phyloP scores from a whole-genome alignment of 768 basidiomycete species.

The Daedaleopsis nitida region DNA sequence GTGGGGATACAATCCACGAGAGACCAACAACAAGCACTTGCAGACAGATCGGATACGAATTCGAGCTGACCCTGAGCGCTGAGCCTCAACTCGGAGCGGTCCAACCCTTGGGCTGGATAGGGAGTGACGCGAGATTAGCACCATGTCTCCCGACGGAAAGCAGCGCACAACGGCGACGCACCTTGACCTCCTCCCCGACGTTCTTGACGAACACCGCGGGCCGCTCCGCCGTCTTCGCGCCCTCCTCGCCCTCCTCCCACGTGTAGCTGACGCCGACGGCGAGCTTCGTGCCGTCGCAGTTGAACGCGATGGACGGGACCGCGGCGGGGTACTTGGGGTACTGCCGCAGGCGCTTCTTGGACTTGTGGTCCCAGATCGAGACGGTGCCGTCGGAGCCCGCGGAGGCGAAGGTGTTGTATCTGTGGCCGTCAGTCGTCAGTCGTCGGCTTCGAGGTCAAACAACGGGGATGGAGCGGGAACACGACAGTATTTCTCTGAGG shows the following conservation, averaged over 20 bases:
- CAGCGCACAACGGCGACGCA: slow-evolving; percentile 24
- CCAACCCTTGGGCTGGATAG: slow-evolving; percentile 31
- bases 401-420: slow-evolving; percentile 93
- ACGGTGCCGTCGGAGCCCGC: slow-evolving; percentile 94
- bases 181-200: slow-evolving; percentile 80
- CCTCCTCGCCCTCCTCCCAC: slow-evolving; percentile 86
- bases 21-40: no score
- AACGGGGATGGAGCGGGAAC: no score
- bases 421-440: slow-evolving; percentile 29
- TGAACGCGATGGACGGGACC: slow-evolving; percentile 83
- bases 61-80: no score
- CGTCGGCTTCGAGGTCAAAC: background rate
- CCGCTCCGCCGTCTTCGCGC: slow-evolving; percentile 61
- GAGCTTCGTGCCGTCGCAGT: slow-evolving; percentile 77
- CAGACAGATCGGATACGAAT: no score
- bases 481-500: no score
- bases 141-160: background rate
- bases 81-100: slow-evolving; percentile 10
- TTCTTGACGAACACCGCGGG: slow-evolving; percentile 64
- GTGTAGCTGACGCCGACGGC: slow-evolving; percentile 88
- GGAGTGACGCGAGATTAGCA: background rate
- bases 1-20: no score
- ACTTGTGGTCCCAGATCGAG: slow-evolving; percentile 96
- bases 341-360: slow-evolving; percentile 93
- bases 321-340: slow-evolving; percentile 77